phyloP scores from a whole-genome alignment of 176 grass and related monocot genomes.

The Aegilops longissima region DNA sequence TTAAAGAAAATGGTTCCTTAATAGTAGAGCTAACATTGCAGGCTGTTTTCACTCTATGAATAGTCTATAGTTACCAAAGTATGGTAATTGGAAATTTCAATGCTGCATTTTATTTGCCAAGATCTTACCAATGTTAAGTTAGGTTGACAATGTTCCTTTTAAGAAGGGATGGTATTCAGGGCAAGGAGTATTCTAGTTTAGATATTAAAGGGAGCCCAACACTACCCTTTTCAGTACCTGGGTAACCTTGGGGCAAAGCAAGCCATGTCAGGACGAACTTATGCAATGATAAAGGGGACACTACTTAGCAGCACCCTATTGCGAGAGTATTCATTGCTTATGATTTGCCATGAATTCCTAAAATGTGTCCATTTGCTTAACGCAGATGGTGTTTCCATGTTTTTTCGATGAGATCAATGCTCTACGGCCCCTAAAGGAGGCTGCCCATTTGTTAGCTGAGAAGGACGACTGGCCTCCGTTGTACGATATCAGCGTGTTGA shows the following conservation, averaged over 20 bases:
- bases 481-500: conserved; percentile 64
- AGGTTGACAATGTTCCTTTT: neutral
- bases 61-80: neutral
- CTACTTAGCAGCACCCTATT: neutral
- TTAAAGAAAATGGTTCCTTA: neutral
- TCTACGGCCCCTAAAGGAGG: conserved; percentile 63
- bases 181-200: neutral
- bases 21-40: neutral
- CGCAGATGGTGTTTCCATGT: conserved; percentile 80
- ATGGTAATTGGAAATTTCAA: neutral
- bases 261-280: neutral
- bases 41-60: neutral
- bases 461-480: conserved; percentile 75
- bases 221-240: neutral
- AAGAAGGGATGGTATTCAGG: neutral
- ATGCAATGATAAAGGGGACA: neutral
- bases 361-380: neutral
- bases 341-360: neutral
- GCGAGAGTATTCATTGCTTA: neutral
- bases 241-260: neutral
- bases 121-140: neutral
- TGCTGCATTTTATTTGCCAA: neutral
- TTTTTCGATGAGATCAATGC: conserved; percentile 87
- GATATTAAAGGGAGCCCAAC: neutral
- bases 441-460: conserved; percentile 72